Base-by-base conservation (phyloP, 805 yeast genomes). In the Suhomyces prunicola region DNA sequence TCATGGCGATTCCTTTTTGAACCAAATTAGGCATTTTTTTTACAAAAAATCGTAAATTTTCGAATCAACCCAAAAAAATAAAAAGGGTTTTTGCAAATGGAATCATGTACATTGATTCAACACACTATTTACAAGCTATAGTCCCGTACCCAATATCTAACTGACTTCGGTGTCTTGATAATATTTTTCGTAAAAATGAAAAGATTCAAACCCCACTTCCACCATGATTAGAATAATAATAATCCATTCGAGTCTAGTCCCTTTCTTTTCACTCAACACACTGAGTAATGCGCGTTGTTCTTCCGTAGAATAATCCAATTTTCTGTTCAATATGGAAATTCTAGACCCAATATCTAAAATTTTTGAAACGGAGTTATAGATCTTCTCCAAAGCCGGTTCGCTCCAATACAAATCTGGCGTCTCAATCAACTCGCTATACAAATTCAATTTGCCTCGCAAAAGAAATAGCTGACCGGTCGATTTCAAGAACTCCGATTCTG, bases 361-460 rank as follows among this genome's bases (percentile, higher is more conserved):
- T 47, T 80, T 80, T 0, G 96, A 87, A 6, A 90, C 84, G 17
- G 82, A 78, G 47, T 84, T 81, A 67, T 90, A 92, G 8, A 90
- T 83, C 50, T 78, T 78, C 64, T 92, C 97, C 50, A 92, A 73
- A 33, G 84, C 83, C 1, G 97, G 96, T 64, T 91, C 97, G 46
- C 90, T 81, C 97, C 97, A 92, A 68, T 91, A 92, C 44, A 90
- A 70, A 66, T 92, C 97, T 0, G 97, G 97, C 0, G 96, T 90
- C 60, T 91, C 97, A 29, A 90, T 89, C 54, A 92, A 77, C 62
- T 91, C 97, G 8, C 93, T 87, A 67, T 92, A 90, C 31, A 92
- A 71, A 60, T 92, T 92, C 59, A 92, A 76, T 59, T 87, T 87
- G 1, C 96, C 97, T 54, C 97, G 74, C 12, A 92, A 73, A 44